Percentiles rank a stretch among this genome's conserved stretches.
Conservation (phyloP, 495 filamentous ascomycete genomes). For the Hyaloscypha variabilis region DNA sequence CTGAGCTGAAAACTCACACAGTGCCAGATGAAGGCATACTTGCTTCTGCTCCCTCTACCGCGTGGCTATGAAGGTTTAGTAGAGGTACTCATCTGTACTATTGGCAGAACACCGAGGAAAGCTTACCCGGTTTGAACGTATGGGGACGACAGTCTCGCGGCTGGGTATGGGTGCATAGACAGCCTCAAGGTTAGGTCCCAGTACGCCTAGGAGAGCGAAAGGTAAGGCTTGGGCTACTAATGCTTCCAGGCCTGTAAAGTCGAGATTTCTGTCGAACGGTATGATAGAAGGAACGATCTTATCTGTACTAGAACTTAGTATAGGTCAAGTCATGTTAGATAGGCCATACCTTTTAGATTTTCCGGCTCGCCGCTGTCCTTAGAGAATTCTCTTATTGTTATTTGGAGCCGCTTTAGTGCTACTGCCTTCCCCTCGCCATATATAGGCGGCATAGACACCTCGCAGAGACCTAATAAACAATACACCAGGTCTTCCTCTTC, state of each 20-base stretch:
- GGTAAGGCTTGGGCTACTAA: too few species aligned
- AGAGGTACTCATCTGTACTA: too few species aligned
- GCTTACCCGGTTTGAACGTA: too few species aligned
- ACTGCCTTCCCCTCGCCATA: background rate
- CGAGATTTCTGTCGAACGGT: slow-evolving; percentile 17
- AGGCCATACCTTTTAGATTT: background rate
- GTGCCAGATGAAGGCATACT: too few species aligned
- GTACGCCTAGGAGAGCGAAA: too few species aligned
- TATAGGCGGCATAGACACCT: slow-evolving; percentile 3
- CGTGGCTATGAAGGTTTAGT: too few species aligned
- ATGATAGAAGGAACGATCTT: slow-evolving; percentile 7
- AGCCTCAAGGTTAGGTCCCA: too few species aligned
- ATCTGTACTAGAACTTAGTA: background rate
- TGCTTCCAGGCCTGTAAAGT: slow-evolving; percentile 23
- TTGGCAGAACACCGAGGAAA: too few species aligned
- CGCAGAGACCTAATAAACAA: background rate
- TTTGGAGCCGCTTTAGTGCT: background rate
- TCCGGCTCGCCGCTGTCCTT: background rate
- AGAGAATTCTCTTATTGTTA: background rate
- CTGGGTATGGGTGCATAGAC: too few species aligned
- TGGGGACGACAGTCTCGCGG: too few species aligned
- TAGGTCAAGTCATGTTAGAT: background rate
- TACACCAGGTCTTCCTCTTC: background rate
- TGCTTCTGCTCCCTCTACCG: too few species aligned
- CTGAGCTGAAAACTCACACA: too few species aligned